phyloP scores from a whole-genome alignment of 148 eudicot genomes.

The Amaranthus palmeri region DNA sequence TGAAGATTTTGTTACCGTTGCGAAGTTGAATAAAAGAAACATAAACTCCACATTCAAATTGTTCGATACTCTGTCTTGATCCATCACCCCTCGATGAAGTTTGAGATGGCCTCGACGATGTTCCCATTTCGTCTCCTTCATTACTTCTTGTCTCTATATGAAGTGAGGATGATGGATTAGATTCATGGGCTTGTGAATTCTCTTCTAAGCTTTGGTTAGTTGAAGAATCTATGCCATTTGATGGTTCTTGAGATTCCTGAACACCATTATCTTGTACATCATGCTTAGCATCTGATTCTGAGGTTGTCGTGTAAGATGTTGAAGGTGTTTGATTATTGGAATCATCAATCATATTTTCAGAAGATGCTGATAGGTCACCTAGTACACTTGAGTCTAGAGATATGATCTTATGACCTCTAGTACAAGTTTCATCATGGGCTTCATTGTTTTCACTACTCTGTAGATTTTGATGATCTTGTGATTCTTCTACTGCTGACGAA shows the following conservation, averaged over 20 bases:
- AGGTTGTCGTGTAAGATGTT: slow-evolving; percentile 8
- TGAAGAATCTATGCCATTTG: slow-evolving; percentile 8
- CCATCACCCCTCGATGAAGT: slow-evolving; percentile 31
- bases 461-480: background rate
- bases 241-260: background rate
- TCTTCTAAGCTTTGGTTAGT: slow-evolving; percentile 6
- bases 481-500: slow-evolving; percentile 19
- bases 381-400: slow-evolving; percentile 25
- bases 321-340: slow-evolving; percentile 23
- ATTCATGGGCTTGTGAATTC: slow-evolving; percentile 12
- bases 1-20: slow-evolving; percentile 64
- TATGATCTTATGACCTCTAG: slow-evolving; percentile 15
- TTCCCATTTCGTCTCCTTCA: slow-evolving; percentile 27
- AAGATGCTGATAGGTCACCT: slow-evolving; percentile 23
- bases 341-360: slow-evolving; percentile 21
- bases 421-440: slow-evolving; percentile 20
- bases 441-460: slow-evolving; percentile 1
- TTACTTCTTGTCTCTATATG: slow-evolving; percentile 7
- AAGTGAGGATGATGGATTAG: slow-evolving; percentile 7
- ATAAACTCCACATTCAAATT: slow-evolving; percentile 85
- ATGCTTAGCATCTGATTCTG: background rate
- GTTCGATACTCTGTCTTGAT: slow-evolving; percentile 57
- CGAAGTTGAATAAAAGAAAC: slow-evolving; percentile 51
- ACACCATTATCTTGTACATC: too few relatives aligned
- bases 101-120: slow-evolving; percentile 21